A percentile compares a stretch with the other conserved stretches of the same genome.
Evolutionary conservation across 179 eudicot genomes (phyloP).

Genomic region (Beta corolliflora): DNA sequence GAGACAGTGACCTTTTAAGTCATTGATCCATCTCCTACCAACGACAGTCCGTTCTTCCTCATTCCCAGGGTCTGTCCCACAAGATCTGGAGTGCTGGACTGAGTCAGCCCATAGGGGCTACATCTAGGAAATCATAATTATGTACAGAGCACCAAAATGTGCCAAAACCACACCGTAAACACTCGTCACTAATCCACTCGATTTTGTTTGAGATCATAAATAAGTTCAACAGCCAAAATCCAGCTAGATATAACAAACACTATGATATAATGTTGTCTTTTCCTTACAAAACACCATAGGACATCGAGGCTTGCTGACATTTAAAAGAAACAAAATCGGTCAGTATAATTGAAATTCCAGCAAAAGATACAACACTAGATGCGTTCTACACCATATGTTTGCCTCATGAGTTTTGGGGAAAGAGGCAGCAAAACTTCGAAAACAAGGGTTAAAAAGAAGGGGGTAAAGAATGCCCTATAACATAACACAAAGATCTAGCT

Average conservation of each 20-base stretch:
- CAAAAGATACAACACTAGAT: conserved; percentile 20
- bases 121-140: too few relatives aligned
- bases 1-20: too few relatives aligned
- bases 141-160: too few relatives aligned
- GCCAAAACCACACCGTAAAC: too few relatives aligned
- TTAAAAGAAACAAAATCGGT: conserved; percentile 9
- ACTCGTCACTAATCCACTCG: too few relatives aligned
- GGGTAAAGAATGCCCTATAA: conserved; percentile 26
- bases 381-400: conserved; percentile 17
- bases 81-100: too few relatives aligned
- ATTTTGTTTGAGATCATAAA: background rate
- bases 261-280: background rate
- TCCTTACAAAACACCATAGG: background rate
- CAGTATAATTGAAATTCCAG: conserved; percentile 3
- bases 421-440: background rate
- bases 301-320: background rate
- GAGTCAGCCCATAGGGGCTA: too few relatives aligned
- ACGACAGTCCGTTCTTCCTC: too few relatives aligned
- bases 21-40: too few relatives aligned
- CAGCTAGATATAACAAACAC: background rate
- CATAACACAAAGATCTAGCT: conserved; percentile 25
- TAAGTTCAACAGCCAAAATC: background rate
- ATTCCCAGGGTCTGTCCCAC: too few relatives aligned
- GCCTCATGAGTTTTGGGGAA: conserved; percentile 3
- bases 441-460: background rate